Base-by-base conservation (phyloP, 2,329 filamentous ascomycete species). In the Aspergillus chevalieri region DNA sequence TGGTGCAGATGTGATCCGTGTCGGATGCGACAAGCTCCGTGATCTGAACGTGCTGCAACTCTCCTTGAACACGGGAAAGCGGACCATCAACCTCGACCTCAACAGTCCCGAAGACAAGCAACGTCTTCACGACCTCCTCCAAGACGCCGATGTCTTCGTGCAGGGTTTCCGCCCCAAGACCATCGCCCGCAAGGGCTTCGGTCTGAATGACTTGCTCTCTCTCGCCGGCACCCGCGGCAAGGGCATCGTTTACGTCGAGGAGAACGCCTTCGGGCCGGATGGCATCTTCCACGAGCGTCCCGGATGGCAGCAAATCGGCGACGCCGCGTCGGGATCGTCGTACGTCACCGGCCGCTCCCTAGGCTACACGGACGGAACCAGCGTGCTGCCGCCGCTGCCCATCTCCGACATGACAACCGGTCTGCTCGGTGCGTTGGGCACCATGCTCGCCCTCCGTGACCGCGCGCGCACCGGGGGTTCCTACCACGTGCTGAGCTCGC, bases 291-390 rank as follows among this genome's bases (percentile, higher is more conserved):
- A 64, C 1, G 64, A 69, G 47, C 65, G 76, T 0, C 72, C 73
- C 1, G 77, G 76, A 3, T 80, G 76, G 75, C 74, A 78, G 61
- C 75, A 79, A 56, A 75, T 79, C 47, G 73, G 71, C 39, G 73
- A 76, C 66, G 73, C 56, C 4, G 71, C 67, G 24, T 64, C 65
- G 2, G 69, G 71, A 1, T 64, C 63, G n/a, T 71, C 67, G 1
- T 68, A 67, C 36, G 57, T 68, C 5, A 70, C 62, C 17, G 72
- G 68, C 3, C 59, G 59, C 28, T 62, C 68, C 1, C 58, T 71
- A 21, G 65, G 64, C 3, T 51, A 48, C 22, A 43, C 46, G 3
- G 52, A 56, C 8, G 55, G 52, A 2, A 55, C 44, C 9, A 54
- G 58, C 46, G 50, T 59, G 14, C 49, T 62, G 3, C 58, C 56